Evolutionary conservation across 768 basidiomycete genomes (phyloP).

Genomic region (Termitomyces sp.): DNA sequence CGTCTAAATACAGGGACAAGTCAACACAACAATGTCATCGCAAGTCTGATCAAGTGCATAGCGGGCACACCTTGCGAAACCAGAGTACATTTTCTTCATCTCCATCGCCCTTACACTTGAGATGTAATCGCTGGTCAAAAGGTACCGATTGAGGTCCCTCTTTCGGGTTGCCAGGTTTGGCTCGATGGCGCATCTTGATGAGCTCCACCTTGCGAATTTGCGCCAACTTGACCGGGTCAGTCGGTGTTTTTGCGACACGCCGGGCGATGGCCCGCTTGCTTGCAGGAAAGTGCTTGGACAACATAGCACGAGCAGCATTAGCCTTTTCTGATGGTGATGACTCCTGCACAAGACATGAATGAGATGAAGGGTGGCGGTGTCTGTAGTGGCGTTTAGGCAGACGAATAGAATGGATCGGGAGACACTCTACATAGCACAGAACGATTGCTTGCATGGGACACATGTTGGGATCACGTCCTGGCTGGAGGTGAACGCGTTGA

Average conservation of each 20-base stretch:
- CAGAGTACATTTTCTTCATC: slow-evolving; percentile 51
- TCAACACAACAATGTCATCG: no score
- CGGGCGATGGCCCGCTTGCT: slow-evolving; percentile 16
- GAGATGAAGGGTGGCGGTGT: slow-evolving; percentile 65
- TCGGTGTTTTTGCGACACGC: slow-evolving; percentile 31
- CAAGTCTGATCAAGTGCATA: no score
- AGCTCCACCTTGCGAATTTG: slow-evolving; percentile 56
- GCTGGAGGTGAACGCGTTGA: slow-evolving; percentile 37
- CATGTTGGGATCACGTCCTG: slow-evolving; percentile 36
- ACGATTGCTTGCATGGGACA: slow-evolving; percentile 48
- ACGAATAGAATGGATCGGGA: slow-evolving; percentile 11
- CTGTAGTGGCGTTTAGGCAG: slow-evolving; percentile 28
- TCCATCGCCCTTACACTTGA: slow-evolving; percentile 38
- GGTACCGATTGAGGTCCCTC: slow-evolving; percentile 44
- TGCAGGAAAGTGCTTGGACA: slow-evolving; percentile 49
- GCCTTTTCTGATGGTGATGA: slow-evolving; percentile 30
- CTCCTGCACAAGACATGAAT: slow-evolving; percentile 41
- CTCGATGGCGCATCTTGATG: slow-evolving; percentile 75
- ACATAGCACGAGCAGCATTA: slow-evolving; percentile 45
- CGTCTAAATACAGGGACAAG: slow-evolving; percentile 37
- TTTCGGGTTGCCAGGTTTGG: slow-evolving; percentile 58
- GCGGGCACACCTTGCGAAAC: slow-evolving; percentile 60
- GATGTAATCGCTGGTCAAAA: slow-evolving; percentile 55
- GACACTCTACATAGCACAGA: slow-evolving; percentile 55
- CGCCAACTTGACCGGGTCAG: slow-evolving; percentile 50